These are phyloP conservation scores for Brassica incana DNA, from an alignment of 345 rosid genomes.

Conservation along the genomic window DNA sequence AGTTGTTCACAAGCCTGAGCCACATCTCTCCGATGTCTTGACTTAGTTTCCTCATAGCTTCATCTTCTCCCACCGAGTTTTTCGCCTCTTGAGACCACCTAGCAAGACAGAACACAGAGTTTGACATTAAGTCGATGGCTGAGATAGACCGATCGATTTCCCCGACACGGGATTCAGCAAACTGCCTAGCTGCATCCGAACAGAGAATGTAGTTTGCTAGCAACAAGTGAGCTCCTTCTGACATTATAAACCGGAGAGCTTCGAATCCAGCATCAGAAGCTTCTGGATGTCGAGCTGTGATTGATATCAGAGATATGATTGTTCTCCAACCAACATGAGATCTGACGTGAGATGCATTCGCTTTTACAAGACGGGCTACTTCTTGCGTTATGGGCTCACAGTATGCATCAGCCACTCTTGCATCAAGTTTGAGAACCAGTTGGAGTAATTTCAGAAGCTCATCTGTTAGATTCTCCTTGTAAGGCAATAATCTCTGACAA, in stretches of 20 bases:
- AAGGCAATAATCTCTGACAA: constrained; percentile 73
- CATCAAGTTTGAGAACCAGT: constrained; percentile 74
- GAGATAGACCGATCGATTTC: constrained; percentile 54
- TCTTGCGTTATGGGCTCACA: constrained; percentile 76
- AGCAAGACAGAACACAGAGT: constrained; percentile 62
- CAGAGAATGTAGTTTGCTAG: constrained; percentile 69
- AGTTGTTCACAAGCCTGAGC: constrained; percentile 62
- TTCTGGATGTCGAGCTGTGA: constrained; percentile 79
- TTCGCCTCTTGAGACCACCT: constrained; percentile 68
- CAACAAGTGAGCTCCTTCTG: constrained; percentile 59
- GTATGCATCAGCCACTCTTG: constrained; percentile 75
- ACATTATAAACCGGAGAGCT: constrained; percentile 61
- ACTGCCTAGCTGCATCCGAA: constrained; percentile 75
- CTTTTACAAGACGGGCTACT: constrained; percentile 67
- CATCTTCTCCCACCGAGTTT: constrained; percentile 47
- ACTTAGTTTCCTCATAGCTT: constrained; percentile 46
- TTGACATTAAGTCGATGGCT: constrained; percentile 67
- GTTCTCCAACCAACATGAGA: constrained; percentile 69
- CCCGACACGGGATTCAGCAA: constrained; percentile 72
- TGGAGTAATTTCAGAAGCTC: constrained; percentile 73
- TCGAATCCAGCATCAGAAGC: constrained; percentile 73
- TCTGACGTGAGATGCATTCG: constrained; percentile 68
- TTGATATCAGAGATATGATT: constrained; percentile 62
- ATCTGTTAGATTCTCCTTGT: constrained; percentile 70
- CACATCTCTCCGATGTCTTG: constrained; percentile 79